These are phyloP conservation scores for Phytophthora brassicae DNA, from an alignment of 352 stramenopile genomes.

Conservation along the genomic window DNA sequence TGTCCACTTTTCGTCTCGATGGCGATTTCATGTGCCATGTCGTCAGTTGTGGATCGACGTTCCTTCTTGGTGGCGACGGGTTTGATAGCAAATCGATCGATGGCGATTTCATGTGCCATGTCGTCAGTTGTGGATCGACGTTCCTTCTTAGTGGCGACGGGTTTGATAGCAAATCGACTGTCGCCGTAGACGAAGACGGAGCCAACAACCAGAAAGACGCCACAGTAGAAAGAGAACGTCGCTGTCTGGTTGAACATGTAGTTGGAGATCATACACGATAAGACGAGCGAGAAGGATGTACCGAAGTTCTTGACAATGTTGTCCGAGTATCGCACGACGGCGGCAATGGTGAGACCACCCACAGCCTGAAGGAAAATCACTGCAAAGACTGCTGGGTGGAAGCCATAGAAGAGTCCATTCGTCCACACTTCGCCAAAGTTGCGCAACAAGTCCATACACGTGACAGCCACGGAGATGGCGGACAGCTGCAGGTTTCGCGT, in stretches of 20 bases:
- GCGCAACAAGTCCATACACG: slow-evolving; percentile 68
- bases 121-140: slow-evolving; percentile 34
- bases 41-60: slow-evolving; percentile 31
- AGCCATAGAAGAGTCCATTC: slow-evolving; percentile 81
- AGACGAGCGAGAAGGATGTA: slow-evolving; percentile 86
- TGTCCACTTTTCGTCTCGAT: slow-evolving; percentile 49
- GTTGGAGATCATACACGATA: slow-evolving; percentile 90
- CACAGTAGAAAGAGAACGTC: slow-evolving; percentile 72
- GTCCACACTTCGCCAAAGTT: slow-evolving; percentile 60
- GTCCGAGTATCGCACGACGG: slow-evolving; percentile 87
- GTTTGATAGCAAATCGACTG: slow-evolving; percentile 69
- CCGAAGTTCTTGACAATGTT: slow-evolving; percentile 92
- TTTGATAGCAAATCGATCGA: no score
- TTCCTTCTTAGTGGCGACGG: slow-evolving; percentile 28
- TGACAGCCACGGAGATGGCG: slow-evolving; percentile 78
- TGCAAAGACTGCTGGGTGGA: slow-evolving; percentile 69
- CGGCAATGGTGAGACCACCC: slow-evolving; percentile 81
- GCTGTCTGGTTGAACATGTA: slow-evolving; percentile 85
- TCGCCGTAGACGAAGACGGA: slow-evolving; percentile 89
- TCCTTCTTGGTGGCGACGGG: slow-evolving; percentile 29
- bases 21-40: slow-evolving; percentile 52
- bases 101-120: slow-evolving; percentile 55
- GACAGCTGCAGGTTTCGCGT: slow-evolving; percentile 85
- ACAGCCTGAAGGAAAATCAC: slow-evolving; percentile 86
- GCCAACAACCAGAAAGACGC: slow-evolving; percentile 72